A percentile compares a stretch with the other conserved stretches of the same genome.
Evolutionary conservation across 2,329 filamentous ascomycete genomes (phyloP).

Genomic region (Xylariaceae sp.): DNA sequence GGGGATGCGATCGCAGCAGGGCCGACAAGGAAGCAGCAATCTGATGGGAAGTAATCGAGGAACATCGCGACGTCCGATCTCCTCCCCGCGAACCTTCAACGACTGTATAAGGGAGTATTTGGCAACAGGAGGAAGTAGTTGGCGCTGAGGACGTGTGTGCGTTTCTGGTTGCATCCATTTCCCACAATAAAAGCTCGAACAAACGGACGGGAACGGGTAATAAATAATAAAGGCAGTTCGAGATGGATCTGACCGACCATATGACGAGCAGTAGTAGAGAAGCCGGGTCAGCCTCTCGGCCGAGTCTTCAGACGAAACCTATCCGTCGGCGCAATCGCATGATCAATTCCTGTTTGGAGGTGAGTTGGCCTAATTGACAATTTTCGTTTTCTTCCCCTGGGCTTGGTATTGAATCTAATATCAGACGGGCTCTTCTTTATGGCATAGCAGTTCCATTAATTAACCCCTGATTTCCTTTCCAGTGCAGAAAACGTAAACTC

Average conservation of each 20-base stretch:
- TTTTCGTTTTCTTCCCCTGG: constrained; percentile 1
- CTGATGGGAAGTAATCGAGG: constrained; percentile 7
- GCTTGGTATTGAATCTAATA: constrained; percentile 11
- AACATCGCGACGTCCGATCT: constrained; percentile 1
- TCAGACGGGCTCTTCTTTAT: background rate
- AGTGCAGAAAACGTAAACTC: constrained; percentile 66
- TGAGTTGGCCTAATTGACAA: constrained; percentile 7
- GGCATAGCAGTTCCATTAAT: background rate
- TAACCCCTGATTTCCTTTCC: background rate
- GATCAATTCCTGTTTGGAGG: constrained; percentile 62
- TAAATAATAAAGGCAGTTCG: background rate
- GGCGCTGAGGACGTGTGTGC: background rate
- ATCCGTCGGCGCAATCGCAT: constrained; percentile 58
- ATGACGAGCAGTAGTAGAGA: constrained; percentile 9
- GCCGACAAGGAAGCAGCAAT: constrained; percentile 3
- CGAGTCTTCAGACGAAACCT: constrained; percentile 32
- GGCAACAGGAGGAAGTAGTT: background rate
- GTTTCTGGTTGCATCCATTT: background rate
- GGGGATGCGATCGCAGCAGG: constrained; percentile 10
- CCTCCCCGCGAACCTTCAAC: background rate
- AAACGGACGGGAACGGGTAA: background rate
- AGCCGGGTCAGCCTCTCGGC: constrained; percentile 21
- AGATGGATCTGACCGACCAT: constrained; percentile 15
- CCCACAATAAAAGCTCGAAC: background rate
- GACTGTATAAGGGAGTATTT: background rate